Percentiles rank a stretch among this genome's conserved stretches.
phyloP scores from a whole-genome alignment of 78 protist genomes.

The Cavenderia fasciculata region DNA sequence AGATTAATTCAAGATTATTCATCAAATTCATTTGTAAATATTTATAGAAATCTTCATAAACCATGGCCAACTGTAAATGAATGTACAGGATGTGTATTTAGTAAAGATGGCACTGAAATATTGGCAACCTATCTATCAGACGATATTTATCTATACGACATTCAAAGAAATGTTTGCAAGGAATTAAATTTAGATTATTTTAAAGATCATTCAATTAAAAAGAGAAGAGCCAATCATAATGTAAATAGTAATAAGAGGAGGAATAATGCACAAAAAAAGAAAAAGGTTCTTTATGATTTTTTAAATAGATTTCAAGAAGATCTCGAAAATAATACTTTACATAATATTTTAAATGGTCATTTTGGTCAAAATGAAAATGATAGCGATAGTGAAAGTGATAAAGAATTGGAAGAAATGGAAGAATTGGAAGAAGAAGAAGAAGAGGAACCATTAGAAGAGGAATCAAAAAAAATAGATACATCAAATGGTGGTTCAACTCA shows the following conservation, averaged over 20 bases:
- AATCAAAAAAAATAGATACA: too few species aligned
- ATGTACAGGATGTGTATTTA: conserved; percentile 47
- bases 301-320: too few species aligned
- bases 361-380: neutral
- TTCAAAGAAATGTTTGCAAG: conserved; percentile 44
- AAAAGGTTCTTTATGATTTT: too few species aligned
- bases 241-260: neutral
- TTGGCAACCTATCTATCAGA: conserved; percentile 50
- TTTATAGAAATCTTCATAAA: conserved; percentile 35
- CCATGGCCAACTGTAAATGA: conserved; percentile 55
- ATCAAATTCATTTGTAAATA: conserved; percentile 54
- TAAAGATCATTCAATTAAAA: conserved; percentile 32
- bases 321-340: too few species aligned
- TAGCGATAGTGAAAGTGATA: neutral
- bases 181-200: conserved; percentile 60
- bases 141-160: conserved; percentile 51
- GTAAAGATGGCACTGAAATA: conserved; percentile 65
- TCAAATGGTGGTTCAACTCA: too few species aligned
- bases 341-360: too few species aligned
- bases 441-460: too few species aligned
- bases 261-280: neutral
- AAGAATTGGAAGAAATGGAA: too few species aligned
- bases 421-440: too few species aligned
- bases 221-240: conserved; percentile 4
- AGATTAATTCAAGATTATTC: conserved; percentile 43